Conservation (phyloP, 2,329 filamentous ascomycete species). For the Scorias spongiosa region DNA sequence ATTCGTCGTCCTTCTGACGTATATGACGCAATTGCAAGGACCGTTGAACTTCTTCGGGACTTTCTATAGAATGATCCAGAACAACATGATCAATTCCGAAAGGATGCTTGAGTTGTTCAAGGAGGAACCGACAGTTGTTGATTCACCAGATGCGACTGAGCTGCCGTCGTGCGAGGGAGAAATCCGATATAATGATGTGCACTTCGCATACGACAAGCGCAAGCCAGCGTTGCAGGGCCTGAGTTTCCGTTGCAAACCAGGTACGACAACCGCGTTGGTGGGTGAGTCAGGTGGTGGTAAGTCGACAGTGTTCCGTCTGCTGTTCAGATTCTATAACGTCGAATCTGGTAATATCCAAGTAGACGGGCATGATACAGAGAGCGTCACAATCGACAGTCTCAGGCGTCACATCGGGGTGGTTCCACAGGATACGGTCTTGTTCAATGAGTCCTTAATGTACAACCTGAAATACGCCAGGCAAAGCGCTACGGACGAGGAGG, state of each 20-base stretch:
- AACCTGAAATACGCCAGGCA: slow-evolving; percentile 85
- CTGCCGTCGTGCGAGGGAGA: slow-evolving; percentile 60
- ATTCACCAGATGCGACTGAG: slow-evolving; percentile 48
- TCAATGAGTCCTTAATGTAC: slow-evolving; percentile 92
- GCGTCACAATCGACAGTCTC: slow-evolving; percentile 80
- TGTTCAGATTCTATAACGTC: slow-evolving; percentile 93
- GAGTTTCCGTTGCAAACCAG: slow-evolving; percentile 70
- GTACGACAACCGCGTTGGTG: slow-evolving; percentile 88
- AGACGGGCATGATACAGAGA: slow-evolving; percentile 67
- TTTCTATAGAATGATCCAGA: slow-evolving; percentile 91
- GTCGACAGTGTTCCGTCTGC: slow-evolving; percentile 85
- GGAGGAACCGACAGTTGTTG: slow-evolving; percentile 80
- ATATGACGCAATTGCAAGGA: slow-evolving; percentile 57
- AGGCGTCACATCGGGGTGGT: slow-evolving; percentile 86
- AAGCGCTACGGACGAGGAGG: slow-evolving; percentile 61
- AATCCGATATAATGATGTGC: slow-evolving; percentile 75
- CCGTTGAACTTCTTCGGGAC: slow-evolving; percentile 70
- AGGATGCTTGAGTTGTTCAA: slow-evolving; percentile 92
- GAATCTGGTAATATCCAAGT: slow-evolving; percentile 66
- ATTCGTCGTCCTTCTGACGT: slow-evolving; percentile 57
- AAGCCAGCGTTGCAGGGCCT: slow-evolving; percentile 74
- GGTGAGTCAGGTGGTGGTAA: slow-evolving; percentile 95
- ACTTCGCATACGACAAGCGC: slow-evolving; percentile 78
- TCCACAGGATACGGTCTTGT: slow-evolving; percentile 87
- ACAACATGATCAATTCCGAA: slow-evolving; percentile 94